These are phyloP conservation scores for Rhizophlyctis rosea DNA, from an alignment of 192 early-diverging fungal species.

Conservation along the genomic window DNA sequence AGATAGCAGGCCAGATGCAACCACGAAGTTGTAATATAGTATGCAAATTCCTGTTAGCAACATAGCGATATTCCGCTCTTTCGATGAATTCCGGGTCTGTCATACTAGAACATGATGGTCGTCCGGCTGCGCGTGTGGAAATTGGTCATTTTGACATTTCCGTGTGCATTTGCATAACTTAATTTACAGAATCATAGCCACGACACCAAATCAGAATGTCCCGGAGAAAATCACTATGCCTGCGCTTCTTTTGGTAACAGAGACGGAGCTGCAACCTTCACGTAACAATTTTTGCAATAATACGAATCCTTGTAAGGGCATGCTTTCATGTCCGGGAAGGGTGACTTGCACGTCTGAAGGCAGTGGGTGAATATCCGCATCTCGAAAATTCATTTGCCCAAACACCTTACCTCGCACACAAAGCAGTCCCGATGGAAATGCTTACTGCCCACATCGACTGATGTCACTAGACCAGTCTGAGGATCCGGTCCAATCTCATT, in stretches of 20 bases:
- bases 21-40: no score
- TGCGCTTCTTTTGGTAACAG: not conserved
- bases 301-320: slow-evolving; percentile 18
- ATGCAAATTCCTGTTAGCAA: no score
- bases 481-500: slow-evolving; percentile 17
- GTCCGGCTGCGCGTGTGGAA: no score
- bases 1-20: no score
- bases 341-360: slow-evolving; percentile 8
- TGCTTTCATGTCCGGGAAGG: slow-evolving; percentile 23
- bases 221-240: not conserved
- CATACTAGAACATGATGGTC: no score
- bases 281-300: slow-evolving; percentile 24
- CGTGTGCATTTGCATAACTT: no score
- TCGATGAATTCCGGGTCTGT: no score
- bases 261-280: not conserved
- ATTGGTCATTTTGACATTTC: no score
- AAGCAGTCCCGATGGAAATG: slow-evolving; percentile 23
- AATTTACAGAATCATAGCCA: no score
- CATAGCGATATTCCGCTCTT: no score
- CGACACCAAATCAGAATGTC: no score
- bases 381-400: not conserved
- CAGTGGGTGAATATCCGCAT: not conserved
- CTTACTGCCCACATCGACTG: slow-evolving; percentile 23
- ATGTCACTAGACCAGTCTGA: slow-evolving; percentile 9
- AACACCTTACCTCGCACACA: slow-evolving; percentile 15